Percentiles rank a stretch among this genome's conserved stretches.
Evolutionary conservation across 2,329 filamentous ascomycete species (phyloP).

Genomic region (Didymella arachidicola): DNA sequence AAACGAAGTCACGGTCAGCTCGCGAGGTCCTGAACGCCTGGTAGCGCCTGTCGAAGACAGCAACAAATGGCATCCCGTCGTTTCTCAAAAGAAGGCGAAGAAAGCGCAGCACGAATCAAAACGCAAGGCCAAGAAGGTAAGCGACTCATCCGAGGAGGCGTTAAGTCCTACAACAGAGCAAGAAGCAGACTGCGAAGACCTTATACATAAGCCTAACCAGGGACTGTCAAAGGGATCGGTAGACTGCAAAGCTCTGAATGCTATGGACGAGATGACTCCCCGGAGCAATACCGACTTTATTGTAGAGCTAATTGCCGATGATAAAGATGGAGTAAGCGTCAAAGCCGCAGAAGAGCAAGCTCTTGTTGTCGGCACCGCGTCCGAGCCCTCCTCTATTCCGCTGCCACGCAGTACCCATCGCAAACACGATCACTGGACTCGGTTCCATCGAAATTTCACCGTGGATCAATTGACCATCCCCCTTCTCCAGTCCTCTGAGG

Average conservation of each 20-base stretch:
- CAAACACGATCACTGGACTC: conserved; percentile 34
- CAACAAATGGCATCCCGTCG: neutral
- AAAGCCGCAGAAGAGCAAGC: neutral
- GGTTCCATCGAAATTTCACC: conserved; percentile 21
- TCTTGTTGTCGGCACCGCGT: neutral
- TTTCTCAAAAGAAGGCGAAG: conserved; percentile 37
- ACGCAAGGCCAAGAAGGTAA: conserved; percentile 34
- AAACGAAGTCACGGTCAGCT: neutral
- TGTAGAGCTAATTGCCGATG: neutral
- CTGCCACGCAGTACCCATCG: conserved; percentile 10
- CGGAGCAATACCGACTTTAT: neutral
- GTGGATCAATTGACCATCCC: conserved; percentile 31
- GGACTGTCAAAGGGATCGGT: neutral
- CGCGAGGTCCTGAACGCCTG: neutral
- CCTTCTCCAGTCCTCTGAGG: conserved; percentile 1
- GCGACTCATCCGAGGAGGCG: conserved; percentile 1
- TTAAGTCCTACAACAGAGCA: neutral
- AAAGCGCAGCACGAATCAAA: conserved; percentile 30
- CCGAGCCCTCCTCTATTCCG: neutral
- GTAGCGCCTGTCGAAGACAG: neutral
- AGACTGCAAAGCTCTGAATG: neutral
- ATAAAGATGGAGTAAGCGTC: neutral
- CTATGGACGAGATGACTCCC: neutral
- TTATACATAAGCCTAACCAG: neutral
- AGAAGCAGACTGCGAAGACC: neutral